Percentiles rank a stretch among this genome's conserved stretches.
These are phyloP conservation scores for Periglandula ipomoeae DNA, from an alignment of 2,329 filamentous ascomycete genomes.

Conservation along the genomic window DNA sequence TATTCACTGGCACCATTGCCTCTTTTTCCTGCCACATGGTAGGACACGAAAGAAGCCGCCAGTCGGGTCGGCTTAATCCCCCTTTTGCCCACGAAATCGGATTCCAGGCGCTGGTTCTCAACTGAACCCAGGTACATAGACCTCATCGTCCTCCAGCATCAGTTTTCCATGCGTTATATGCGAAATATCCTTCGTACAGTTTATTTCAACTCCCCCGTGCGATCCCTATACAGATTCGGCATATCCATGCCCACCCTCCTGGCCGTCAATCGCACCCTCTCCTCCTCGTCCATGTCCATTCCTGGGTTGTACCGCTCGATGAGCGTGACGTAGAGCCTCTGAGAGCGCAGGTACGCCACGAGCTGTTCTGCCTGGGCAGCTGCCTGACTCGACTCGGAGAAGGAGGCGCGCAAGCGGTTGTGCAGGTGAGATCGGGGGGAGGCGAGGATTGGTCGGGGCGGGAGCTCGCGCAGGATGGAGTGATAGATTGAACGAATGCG, in stretches of 20 bases:
- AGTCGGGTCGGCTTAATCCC: too few relatives aligned
- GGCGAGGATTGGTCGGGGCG: slow-evolving; percentile 52
- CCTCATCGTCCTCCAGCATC: too few relatives aligned
- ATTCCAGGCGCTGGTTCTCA: too few relatives aligned
- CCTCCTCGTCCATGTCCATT: slow-evolving; percentile 77
- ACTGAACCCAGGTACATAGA: too few relatives aligned
- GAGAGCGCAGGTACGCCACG: slow-evolving; percentile 71
- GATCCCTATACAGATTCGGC: slow-evolving; percentile 50
- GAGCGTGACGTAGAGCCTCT: slow-evolving; percentile 71
- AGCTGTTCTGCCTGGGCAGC: slow-evolving; percentile 57
- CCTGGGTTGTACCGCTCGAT: slow-evolving; percentile 91
- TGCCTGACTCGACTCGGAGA: slow-evolving; percentile 17
- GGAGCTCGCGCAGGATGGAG: slow-evolving; percentile 79
- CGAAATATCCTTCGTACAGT: too few relatives aligned
- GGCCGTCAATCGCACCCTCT: slow-evolving; percentile 75
- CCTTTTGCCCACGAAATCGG: too few relatives aligned
- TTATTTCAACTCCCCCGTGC: not conserved
- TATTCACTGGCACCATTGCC: too few relatives aligned
- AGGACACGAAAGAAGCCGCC: too few relatives aligned
- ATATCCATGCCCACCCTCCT: slow-evolving; percentile 85
- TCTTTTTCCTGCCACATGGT: too few relatives aligned
- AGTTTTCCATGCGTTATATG: too few relatives aligned
- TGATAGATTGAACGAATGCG: slow-evolving; percentile 74
- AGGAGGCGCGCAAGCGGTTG: slow-evolving; percentile 22
- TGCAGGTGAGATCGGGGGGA: slow-evolving; percentile 45